Evolutionary conservation across 176 grass and related monocot species (phyloP), one percentile per base, ranked within the genome.

Genomic region (Cocos nucifera): DNA sequence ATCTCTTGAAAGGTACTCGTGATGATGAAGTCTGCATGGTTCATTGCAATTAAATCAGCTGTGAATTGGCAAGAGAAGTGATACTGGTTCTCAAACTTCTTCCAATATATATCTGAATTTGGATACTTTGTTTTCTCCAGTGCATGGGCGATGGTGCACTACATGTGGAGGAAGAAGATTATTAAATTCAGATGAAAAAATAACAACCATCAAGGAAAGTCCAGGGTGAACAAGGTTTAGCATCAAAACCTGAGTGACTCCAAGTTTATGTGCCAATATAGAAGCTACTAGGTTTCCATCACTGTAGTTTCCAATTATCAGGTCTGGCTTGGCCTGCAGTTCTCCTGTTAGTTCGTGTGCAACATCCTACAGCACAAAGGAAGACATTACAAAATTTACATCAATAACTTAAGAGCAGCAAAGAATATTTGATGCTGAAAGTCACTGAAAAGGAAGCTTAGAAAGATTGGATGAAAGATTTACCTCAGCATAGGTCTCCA

Each of bases 31-130:
- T 98, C 93, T 1, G 93, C 93, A 44, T 98, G 93, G 67, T 98
- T 98, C 93, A 98, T 98, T 0, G 93, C 93, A 14, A 98, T 89
- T 73, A 98, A 75, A 69, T 98, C 93, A 22, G 93, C 89, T 0
- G 93, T 98, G 76, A 98, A 98, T 56, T 98, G 93, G 81, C 93
- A 98, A 16, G 93, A 98, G 82, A 98, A 98, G 64, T 98, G 93
- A 67, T 98, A 98, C 72, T 98, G 87, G 20, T 98, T 80, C 84
- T 98, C 93, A 50, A 98, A 87, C 60, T 98, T 92, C 84, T 92
- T 98, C 93, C 93, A 98, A 63, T 98, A 92, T n/a, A 98, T 79
- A 56, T 98, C 93, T 7, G 93, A 98, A 74, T 92, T 98, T 1
- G 87, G 93, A 78, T 98, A 98, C 73, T 98, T 98, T 15, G 93